These are phyloP conservation scores for Alternaria sp. DNA, from an alignment of 2,329 filamentous ascomycete genomes.

Conservation along the genomic window DNA sequence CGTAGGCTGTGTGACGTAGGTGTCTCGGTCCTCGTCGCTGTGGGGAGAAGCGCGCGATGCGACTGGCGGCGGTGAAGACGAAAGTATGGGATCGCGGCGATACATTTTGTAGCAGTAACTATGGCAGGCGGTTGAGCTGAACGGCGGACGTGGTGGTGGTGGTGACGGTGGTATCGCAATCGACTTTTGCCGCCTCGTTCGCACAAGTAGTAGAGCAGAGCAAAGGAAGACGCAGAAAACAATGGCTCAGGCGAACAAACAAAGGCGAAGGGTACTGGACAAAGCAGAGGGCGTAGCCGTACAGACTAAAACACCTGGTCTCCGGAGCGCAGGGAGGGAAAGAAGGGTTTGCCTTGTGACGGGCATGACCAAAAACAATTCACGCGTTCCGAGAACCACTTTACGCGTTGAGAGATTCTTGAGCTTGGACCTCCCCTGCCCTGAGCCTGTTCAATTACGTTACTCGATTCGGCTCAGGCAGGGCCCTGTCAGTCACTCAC, in stretches of 20 bases:
- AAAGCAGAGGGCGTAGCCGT: slow-evolving; percentile 24
- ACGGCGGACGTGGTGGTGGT: background rate
- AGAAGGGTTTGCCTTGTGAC: slow-evolving; percentile 14
- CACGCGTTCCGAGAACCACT: slow-evolving; percentile 15
- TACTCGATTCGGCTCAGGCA: slow-evolving; percentile 17
- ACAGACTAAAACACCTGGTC: background rate
- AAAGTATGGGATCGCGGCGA: slow-evolving; percentile 43
- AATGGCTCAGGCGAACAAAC: slow-evolving; percentile 16
- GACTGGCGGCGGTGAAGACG: slow-evolving; percentile 41
- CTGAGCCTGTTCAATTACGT: slow-evolving; percentile 20
- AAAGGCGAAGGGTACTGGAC: slow-evolving; percentile 19
- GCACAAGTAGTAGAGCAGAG: slow-evolving; percentile 4
- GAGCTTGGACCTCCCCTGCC: slow-evolving; percentile 21
- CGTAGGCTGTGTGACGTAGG: slow-evolving; percentile 56
- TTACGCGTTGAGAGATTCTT: slow-evolving; percentile 18
- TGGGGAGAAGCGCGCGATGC: slow-evolving; percentile 38
- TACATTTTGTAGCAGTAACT: slow-evolving; percentile 37
- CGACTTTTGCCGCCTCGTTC: slow-evolving; percentile 8
- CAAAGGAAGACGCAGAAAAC: slow-evolving; percentile 9
- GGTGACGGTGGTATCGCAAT: background rate
- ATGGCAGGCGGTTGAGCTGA: background rate
- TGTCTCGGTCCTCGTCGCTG: slow-evolving; percentile 59
- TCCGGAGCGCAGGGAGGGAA: slow-evolving; percentile 8
- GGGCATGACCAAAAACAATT: slow-evolving; percentile 26
- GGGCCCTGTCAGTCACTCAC: slow-evolving; percentile 1